Evolutionary conservation across 2,329 filamentous ascomycete genomes (phyloP), one percentile per base, ranked within the genome.

Genomic region (Talaromyces rugulosus): DNA sequence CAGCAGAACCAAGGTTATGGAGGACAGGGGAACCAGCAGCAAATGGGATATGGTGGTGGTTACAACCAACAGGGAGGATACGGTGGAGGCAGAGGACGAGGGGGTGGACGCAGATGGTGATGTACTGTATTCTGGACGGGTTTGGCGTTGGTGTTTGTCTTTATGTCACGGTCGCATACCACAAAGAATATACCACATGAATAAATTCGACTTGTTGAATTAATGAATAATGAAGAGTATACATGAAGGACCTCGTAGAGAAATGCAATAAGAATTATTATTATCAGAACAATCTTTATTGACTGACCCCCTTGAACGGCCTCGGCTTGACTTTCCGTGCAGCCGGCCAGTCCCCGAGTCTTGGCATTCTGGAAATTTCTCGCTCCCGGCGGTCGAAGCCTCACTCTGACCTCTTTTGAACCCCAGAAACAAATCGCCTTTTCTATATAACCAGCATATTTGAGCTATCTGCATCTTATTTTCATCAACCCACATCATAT

Each of bases 281-380:
- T 23, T 23, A 23, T 23, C 23, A 23, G 23, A 23, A 23, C 23
- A 23, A 23, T 23, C 23, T 23, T 23, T 23, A 23, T 23, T 23
- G 23, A 23, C 23, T 23, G 23, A 7, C 27, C 50, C 50, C 50
- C 14, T 31, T 11, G 11, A 5, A 28, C 34, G 34, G 47, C 62
- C 71, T 75, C 74, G 74, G 74, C 69, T 60, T 63, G 57, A 28
- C 33, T 31, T 63, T 47, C 63, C 55, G 58, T 51, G 58, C 42
- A 23, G 58, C 61, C 61, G 59, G 31, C 11, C 5, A 27, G 14
- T 44, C 42, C 60, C 62, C 60, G 65, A 67, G 74, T 74, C 74
- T 77, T 77, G 74, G 74, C 74, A 76, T 77, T 77, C 74, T 77
- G 74, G 74, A 77, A 77, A 77, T 76, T 77, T 77, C 74, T 76